Evolutionary conservation across 305 asterid species (phyloP).

Genomic region (Solanum hybrid): DNA sequence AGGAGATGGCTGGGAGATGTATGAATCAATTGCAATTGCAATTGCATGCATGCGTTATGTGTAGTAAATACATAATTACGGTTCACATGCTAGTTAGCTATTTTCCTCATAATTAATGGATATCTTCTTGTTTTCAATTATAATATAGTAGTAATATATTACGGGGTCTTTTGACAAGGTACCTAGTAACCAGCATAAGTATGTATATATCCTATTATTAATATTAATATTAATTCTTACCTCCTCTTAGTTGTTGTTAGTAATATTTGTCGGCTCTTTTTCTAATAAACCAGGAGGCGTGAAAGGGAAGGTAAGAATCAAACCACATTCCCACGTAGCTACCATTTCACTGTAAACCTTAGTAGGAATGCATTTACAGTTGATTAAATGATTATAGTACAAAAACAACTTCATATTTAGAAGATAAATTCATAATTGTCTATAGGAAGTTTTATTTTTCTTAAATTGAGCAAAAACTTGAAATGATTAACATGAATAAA

Average conservation of each 20-base stretch:
- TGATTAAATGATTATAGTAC: not conserved
- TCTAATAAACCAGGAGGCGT: not conserved
- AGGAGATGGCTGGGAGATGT: constrained; percentile 46
- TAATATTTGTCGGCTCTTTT: not conserved
- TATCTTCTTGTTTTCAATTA: not conserved
- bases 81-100: not conserved
- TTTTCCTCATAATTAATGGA: not conserved
- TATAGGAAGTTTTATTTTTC: not conserved
- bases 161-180: not conserved
- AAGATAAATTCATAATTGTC: not conserved
- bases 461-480: not conserved
- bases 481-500: not conserved
- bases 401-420: not conserved
- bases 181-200: not conserved
- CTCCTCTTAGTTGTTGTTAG: not conserved
- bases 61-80: not conserved
- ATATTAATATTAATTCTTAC: not conserved
- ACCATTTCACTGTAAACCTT: not conserved
- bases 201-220: not conserved
- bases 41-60: not conserved
- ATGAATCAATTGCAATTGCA: not conserved
- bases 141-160: not conserved
- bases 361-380: not conserved
- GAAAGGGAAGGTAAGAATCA: not conserved
- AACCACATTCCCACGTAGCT: not conserved